A percentile compares a stretch with the other conserved stretches of the same genome.
Conservation (phyloP, 305 asterid species). For the Fraxinus baroniana region DNA sequence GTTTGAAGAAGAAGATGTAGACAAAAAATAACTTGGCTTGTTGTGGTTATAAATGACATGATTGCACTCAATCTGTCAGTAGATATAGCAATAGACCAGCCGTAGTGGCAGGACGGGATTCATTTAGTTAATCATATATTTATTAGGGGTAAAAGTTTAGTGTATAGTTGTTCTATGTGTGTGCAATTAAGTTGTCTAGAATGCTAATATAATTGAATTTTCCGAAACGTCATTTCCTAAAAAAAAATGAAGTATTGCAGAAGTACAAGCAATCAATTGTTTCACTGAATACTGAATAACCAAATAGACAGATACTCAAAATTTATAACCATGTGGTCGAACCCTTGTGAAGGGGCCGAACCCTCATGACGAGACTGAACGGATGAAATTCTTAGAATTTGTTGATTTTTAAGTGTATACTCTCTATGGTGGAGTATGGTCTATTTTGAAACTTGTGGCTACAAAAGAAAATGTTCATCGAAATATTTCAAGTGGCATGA, state of each 20-base stretch:
- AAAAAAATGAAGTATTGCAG: not conserved
- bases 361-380: too few relatives aligned
- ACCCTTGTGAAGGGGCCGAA: too few relatives aligned
- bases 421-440: not conserved
- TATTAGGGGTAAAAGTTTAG: not conserved
- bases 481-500: not conserved
- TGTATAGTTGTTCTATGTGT: not conserved
- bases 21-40: not conserved
- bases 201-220: not conserved
- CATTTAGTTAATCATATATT: not conserved
- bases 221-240: too few relatives aligned
- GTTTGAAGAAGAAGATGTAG: not conserved
- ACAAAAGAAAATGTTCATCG: not conserved
- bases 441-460: not conserved
- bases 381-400: not conserved
- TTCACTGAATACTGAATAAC: not conserved
- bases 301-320: not conserved
- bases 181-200: not conserved
- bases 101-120: not conserved
- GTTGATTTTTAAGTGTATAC: not conserved
- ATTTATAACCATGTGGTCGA: not conserved
- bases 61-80: not conserved
- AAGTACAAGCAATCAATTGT: not conserved
- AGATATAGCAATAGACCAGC: not conserved
- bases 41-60: not conserved